Base-by-base conservation (phyloP, 2,329 filamentous ascomycete species). In the Epichloe glyceriae region DNA sequence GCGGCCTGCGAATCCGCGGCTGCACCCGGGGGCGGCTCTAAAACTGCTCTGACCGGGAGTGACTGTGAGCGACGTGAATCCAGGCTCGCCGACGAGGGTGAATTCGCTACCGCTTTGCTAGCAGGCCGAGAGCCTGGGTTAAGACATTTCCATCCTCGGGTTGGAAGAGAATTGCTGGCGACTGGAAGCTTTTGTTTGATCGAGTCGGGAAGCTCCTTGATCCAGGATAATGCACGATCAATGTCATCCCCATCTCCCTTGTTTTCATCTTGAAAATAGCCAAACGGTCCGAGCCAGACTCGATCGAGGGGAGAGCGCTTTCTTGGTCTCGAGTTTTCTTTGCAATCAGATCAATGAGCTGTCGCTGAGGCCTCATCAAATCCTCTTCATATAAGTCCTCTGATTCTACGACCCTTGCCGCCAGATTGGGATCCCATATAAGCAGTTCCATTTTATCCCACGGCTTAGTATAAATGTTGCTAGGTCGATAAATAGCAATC, bases 381-480 rank as follows among this genome's bases (percentile, higher is more conserved):
- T 71, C 66, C 1, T 56, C 55, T 48, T 68, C 61, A 1, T 56
- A 58, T 1, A 64, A 41, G 2, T 48, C 4, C 4, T 55, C 42
- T 14, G 54, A 52, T 0, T 51, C 47, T 0, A 56, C 52, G 6
- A 63, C 60, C 26, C 59, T 64, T 1, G 60, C 55, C 1, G 53
- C 55, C 7, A 66, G 63, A 1, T 60, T 55, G 2, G 64, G 51
- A 54, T 81, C 78, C 76, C 76, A 80, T 39, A 82, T 75, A 5
- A 81, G 63, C 12, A 82, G 56, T 55, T 81, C 76, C 2, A 68
- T 66, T 2, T 49, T 47, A 0, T 2, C 55, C 58, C 64, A 71
- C 1, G 60, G 55, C 20, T 50, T 59, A 1, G 8, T 14, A 50
- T 72, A 65, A 1, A 67, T 62, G n/a, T 72, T 62, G 4, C 63